These are phyloP conservation scores for Arthrobotrys sphaeroides DNA, from an alignment of 2,329 filamentous ascomycete genomes.

Conservation along the genomic window DNA sequence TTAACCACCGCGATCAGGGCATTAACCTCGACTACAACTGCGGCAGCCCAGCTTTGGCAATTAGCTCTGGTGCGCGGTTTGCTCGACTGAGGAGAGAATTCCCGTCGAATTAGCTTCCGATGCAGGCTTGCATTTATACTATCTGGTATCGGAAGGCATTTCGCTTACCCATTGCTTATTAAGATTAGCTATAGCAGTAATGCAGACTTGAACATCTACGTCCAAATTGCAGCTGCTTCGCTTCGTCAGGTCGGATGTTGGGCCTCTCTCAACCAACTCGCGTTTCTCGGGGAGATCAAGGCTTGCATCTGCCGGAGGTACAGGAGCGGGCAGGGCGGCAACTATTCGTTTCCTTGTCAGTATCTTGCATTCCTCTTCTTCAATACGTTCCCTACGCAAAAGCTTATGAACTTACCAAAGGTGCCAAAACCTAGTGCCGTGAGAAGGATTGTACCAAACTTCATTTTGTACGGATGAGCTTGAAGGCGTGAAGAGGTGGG, in stretches of 20 bases:
- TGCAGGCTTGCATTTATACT: no score
- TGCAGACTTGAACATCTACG: constrained; percentile 18
- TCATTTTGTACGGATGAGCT: constrained; percentile 6
- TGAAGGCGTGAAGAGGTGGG: neutral
- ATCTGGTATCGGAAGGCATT: no score
- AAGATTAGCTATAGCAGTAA: constrained; percentile 3
- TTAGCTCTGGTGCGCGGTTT: neutral
- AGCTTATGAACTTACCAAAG: constrained; percentile 18
- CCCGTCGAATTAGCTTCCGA: no score
- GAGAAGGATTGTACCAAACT: constrained; percentile 21
- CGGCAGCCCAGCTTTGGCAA: neutral
- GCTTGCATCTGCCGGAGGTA: neutral
- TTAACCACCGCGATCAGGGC: neutral
- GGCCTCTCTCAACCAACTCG: neutral
- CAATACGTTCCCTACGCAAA: no score
- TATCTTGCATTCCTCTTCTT: neutral
- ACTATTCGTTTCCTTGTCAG: neutral
- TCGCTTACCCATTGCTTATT: constrained; percentile 25
- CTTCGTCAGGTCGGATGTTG: neutral
- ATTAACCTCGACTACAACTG: neutral
- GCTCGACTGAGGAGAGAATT: no score
- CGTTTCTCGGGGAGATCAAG: neutral
- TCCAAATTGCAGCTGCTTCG: neutral
- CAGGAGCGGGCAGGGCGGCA: constrained; percentile 13
- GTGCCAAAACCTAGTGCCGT: constrained; percentile 3